phyloP scores from a whole-genome alignment of 2,329 filamentous ascomycete species.

The Epicoccum nigrum region DNA sequence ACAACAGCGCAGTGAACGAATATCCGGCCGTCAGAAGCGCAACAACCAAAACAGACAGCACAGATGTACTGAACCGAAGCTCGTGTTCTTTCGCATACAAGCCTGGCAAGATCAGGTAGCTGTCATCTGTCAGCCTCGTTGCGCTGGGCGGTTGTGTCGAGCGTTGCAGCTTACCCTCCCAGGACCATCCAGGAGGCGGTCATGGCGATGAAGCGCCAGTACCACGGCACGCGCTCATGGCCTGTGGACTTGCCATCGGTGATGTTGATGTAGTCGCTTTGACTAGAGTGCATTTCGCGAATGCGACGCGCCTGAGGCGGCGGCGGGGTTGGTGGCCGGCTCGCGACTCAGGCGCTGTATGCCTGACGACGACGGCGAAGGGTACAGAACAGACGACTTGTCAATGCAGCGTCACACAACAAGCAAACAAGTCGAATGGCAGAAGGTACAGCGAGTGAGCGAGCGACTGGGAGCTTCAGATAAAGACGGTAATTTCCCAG shows the following conservation, averaged over 20 bases:
- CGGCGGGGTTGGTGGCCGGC: conserved; percentile 21
- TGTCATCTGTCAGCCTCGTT: conserved; percentile 31
- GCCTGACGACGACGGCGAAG: conserved; percentile 14
- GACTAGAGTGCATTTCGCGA: conserved; percentile 39
- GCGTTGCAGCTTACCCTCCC: conserved; percentile 49
- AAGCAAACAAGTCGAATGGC: neutral
- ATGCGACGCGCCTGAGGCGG: conserved; percentile 26
- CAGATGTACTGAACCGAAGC: conserved; percentile 49
- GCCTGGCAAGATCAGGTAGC: conserved; percentile 57
- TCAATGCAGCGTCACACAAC: conserved; percentile 6
- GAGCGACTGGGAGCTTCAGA: conserved; percentile 3
- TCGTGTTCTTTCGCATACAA: conserved; percentile 51
- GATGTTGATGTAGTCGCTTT: conserved; percentile 41
- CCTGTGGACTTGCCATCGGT: conserved; percentile 25
- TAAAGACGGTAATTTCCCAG: neutral
- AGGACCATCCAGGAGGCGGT: conserved; percentile 56
- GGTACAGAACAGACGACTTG: neutral
- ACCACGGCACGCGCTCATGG: conserved; percentile 49
- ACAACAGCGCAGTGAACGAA: conserved; percentile 55
- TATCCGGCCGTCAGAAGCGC: conserved; percentile 56
- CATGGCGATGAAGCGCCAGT: conserved; percentile 55
- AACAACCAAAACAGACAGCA: conserved; percentile 54
- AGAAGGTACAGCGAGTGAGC: conserved; percentile 1
- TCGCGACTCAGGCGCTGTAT: conserved; percentile 30
- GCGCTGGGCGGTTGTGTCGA: neutral